These are phyloP conservation scores for Davidsoniella australis DNA, from an alignment of 2,329 filamentous ascomycete genomes.

Conservation along the genomic window DNA sequence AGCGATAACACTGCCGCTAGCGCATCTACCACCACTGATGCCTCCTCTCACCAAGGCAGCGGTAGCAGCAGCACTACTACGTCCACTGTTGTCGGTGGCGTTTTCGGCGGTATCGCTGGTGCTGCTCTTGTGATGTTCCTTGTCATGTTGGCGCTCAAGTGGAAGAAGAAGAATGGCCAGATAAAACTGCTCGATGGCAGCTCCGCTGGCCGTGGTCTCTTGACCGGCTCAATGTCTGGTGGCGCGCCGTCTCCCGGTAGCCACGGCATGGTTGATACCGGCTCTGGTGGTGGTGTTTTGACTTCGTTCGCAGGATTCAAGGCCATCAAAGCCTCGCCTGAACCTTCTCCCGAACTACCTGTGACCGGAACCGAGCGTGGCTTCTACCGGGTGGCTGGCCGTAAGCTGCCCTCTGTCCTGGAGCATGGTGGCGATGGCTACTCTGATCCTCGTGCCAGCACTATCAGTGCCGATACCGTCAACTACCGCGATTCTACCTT, in stretches of 20 bases:
- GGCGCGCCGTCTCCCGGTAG: conserved; percentile 15
- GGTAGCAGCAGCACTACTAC: conserved; percentile 13
- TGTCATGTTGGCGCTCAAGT: conserved; percentile 34
- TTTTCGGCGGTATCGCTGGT: conserved; percentile 41
- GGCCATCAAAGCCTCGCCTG: conserved; percentile 5
- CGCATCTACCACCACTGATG: conserved; percentile 6
- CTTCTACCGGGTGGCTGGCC: conserved; percentile 48
- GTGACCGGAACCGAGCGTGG: conserved; percentile 31
- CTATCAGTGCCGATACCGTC: conserved; percentile 22
- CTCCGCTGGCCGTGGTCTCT: conserved; percentile 16
- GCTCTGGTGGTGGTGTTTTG: conserved; percentile 9
- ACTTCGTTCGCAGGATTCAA: conserved; percentile 12
- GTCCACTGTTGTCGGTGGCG: conserved; percentile 31
- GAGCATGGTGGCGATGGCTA: conserved; percentile 47
- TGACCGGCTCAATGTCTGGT: neutral
- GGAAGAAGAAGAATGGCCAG: conserved; percentile 34
- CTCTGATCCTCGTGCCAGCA: conserved; percentile 29
- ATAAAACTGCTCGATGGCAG: conserved; percentile 26
- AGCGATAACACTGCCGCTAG: neutral
- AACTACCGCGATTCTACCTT: conserved; percentile 15
- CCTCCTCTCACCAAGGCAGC: conserved; percentile 13
- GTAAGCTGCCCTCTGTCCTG: conserved; percentile 46
- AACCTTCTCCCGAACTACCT: conserved; percentile 15
- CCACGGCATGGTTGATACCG: conserved; percentile 1
- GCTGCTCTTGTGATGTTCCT: conserved; percentile 38